Conservation (phyloP, 495 filamentous ascomycete species). For the Penicillium manginii region DNA sequence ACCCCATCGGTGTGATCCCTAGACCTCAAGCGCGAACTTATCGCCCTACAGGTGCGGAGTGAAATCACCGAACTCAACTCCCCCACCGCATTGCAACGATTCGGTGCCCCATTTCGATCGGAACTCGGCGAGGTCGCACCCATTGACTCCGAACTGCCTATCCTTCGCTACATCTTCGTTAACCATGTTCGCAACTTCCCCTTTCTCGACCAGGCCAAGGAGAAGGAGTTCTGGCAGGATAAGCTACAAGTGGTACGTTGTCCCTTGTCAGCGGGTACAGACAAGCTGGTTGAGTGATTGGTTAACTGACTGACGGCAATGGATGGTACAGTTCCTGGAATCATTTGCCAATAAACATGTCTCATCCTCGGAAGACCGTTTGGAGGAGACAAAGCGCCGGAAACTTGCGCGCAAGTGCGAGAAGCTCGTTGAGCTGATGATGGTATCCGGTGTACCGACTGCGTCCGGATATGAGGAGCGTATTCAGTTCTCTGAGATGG, state of each 20-base stretch:
- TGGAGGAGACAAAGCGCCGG: conserved; percentile 93
- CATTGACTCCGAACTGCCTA: conserved; percentile 90
- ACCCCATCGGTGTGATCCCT: conserved; percentile 6
- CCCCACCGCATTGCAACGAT: conserved; percentile 89
- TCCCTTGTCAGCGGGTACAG: neutral
- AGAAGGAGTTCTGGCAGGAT: conserved; percentile 99
- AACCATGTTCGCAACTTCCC: conserved; percentile 98
- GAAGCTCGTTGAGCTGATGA: conserved; percentile 97
- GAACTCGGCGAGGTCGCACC: conserved; percentile 91
- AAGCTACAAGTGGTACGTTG: conserved; percentile 87
- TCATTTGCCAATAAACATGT: conserved; percentile 98
- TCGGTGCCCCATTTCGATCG: conserved; percentile 92
- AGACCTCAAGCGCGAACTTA: conserved; percentile 96
- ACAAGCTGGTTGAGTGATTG: neutral
- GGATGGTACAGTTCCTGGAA: conserved; percentile 75
- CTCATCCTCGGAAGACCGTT: conserved; percentile 90
- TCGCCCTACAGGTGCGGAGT: conserved; percentile 82
- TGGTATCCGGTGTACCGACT: conserved; percentile 95
- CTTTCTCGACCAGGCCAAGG: conserved; percentile 90
- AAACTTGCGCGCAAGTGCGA: conserved; percentile 91
- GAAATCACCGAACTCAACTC: conserved; percentile 93
- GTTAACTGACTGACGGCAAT: neutral
- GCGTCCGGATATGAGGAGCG: conserved; percentile 97
- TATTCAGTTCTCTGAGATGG: conserved; percentile 93
- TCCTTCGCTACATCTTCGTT: conserved; percentile 96